Conservation (phyloP, 345 rosid genomes). For the Hevea brasiliensis region DNA sequence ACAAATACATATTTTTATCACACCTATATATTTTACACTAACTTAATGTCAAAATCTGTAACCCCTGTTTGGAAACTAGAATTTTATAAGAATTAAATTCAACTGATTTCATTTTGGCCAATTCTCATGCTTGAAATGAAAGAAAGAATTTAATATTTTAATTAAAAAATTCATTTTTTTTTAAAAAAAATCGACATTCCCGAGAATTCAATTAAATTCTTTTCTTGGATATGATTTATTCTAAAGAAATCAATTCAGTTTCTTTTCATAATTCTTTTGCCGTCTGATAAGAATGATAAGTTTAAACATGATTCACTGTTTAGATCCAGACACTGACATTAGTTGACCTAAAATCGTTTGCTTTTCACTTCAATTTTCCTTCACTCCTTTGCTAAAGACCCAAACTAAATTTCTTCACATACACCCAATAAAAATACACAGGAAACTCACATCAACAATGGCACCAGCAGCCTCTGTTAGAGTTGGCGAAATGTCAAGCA, state of each 20-base stretch:
- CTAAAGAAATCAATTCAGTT: not conserved
- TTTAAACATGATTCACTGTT: not conserved
- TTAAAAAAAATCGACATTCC: too few relatives aligned
- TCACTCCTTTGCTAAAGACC: conserved; percentile 6
- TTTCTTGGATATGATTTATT: too few relatives aligned
- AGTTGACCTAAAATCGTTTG: not conserved
- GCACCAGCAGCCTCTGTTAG: conserved; percentile 99
- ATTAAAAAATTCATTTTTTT: too few relatives aligned
- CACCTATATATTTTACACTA: too few relatives aligned
- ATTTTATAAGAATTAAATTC: too few relatives aligned
- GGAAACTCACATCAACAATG: conserved; percentile 72
- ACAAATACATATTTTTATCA: too few relatives aligned
- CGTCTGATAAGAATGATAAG: not conserved
- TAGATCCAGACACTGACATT: not conserved
- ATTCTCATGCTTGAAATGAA: too few relatives aligned
- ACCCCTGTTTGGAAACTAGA: too few relatives aligned
- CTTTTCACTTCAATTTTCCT: not conserved
- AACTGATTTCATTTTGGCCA: too few relatives aligned
- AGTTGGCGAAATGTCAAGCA: conserved; percentile 86
- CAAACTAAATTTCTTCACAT: not conserved
- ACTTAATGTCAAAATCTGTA: not conserved
- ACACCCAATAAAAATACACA: not conserved
- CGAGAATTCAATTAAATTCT: too few relatives aligned
- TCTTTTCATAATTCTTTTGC: not conserved
- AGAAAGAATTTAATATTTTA: too few relatives aligned